Evolutionary conservation across 495 filamentous ascomycete genomes (phyloP), one percentile per base, ranked within the genome.

Genomic region (Tetracladium setigerum): DNA sequence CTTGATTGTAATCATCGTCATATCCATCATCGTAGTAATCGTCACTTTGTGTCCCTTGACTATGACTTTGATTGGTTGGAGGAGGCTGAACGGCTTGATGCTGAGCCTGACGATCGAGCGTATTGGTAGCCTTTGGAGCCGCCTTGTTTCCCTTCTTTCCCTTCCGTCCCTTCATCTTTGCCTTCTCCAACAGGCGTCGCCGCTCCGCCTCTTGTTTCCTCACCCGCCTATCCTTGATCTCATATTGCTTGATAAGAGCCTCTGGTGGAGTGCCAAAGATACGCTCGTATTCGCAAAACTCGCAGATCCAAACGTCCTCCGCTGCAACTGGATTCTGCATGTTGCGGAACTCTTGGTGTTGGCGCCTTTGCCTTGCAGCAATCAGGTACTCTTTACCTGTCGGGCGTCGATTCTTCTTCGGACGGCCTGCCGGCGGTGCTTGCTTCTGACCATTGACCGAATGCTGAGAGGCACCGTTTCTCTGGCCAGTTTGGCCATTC

Each of bases 101-200:
- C 38, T 53, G 49, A 27, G 51, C 11, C 37, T 46, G 51, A 41
- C 49, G 56, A 46, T 76, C 72, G 33, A 69, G 67, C 27, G 59
- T 30, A 22, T 49, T 47, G 3, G 67, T 57, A 30, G 69, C 65
- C 66, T 86, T 87, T 4, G 71, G 66, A 19, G 76, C 64, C n/a
- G 59, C 46, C 54, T 83, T 84, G 65, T 78, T 84, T 7, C 74
- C 77, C 36, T 77, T 81, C 62, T 74, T 78, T 68, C 81, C 73
- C 72, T 95, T 95, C 30, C 88, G 79, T 41, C 86, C 85, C 60
- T 94, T 95, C 80, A 90, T 89, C 70, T 95, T 95, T 30, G 92
- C 89, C 61, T 95, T 94, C 66, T 97, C 91, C 42, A 95, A 66
- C 36, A 96, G 71, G 22, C 90, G 74, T 47, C 83, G 77, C 61